Conservation (phyloP, 179 eudicot genomes). For the Sideroxylon spinosum region DNA sequence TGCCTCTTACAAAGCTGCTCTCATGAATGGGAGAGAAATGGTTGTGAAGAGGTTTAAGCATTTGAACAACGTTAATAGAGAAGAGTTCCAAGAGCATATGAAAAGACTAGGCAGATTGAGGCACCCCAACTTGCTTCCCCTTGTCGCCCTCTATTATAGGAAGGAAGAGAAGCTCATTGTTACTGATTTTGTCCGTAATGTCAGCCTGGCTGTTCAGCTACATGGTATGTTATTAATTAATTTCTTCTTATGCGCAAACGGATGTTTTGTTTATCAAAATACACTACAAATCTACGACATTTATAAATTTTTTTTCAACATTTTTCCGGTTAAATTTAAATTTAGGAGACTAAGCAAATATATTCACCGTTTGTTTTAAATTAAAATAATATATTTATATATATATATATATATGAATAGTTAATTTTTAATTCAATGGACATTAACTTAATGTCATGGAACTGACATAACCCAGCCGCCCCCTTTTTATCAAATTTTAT, state of each 20-base stretch:
- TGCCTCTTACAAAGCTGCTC: slow-evolving; percentile 72
- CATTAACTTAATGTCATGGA: too few species aligned
- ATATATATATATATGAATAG: too few species aligned
- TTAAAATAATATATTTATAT: too few species aligned
- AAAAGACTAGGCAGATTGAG: slow-evolving; percentile 63
- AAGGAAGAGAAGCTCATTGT: slow-evolving; percentile 87
- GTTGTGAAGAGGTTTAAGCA: slow-evolving; percentile 90
- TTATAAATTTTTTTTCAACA: too few species aligned
- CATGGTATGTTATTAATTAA: slow-evolving; percentile 48
- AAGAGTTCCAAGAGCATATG: slow-evolving; percentile 88
- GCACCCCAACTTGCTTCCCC: slow-evolving; percentile 63
- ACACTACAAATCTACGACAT: too few species aligned
- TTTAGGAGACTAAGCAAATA: too few species aligned
- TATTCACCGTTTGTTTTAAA: too few species aligned
- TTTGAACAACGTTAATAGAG: slow-evolving; percentile 68
- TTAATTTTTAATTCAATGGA: too few species aligned
- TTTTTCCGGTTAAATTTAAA: too few species aligned
- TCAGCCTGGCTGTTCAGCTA: slow-evolving; percentile 64
- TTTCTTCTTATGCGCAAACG: not conserved
- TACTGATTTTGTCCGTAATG: slow-evolving; percentile 41
- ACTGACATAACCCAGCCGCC: too few species aligned
- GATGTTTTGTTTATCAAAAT: too few species aligned
- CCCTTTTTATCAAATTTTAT: too few species aligned
- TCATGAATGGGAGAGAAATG: slow-evolving; percentile 45
- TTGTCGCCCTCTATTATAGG: slow-evolving; percentile 72